Evolutionary conservation across 108 stramenopile genomes (phyloP).

Genomic region (Fistulifera pelliculosa): DNA sequence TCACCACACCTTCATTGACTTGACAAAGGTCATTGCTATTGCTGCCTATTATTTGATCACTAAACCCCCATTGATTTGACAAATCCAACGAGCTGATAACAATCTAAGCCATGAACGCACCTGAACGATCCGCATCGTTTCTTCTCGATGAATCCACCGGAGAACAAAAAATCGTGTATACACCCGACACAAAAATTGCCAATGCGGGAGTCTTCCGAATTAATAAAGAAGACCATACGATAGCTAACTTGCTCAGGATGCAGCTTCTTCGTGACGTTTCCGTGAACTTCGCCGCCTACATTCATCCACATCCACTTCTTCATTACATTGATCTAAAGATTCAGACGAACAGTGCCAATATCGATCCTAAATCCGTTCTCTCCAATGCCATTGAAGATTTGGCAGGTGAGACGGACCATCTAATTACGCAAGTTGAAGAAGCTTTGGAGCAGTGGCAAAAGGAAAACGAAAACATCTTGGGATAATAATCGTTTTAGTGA

Average conservation of each 20-base stretch:
- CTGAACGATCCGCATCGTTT: constrained; percentile 76
- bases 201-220: constrained; percentile 93
- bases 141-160: constrained; percentile 75
- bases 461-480: constrained; percentile 58
- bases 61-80: no score
- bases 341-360: constrained; percentile 71
- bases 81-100: not conserved
- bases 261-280: constrained; percentile 84
- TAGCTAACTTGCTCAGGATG: constrained; percentile 91
- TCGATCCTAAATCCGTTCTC: constrained; percentile 62
- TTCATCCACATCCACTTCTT: constrained; percentile 90
- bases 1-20: no score
- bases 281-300: constrained; percentile 84
- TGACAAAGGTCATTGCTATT: no score
- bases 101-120: constrained; percentile 60
- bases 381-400: constrained; percentile 82
- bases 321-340: constrained; percentile 82
- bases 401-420: constrained; percentile 78
- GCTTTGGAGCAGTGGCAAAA: constrained; percentile 67
- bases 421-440: constrained; percentile 69
- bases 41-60: no score
- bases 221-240: constrained; percentile 96
- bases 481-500: not conserved
- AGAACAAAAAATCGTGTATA: constrained; percentile 73
- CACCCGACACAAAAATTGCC: constrained; percentile 78